Evolutionary conservation across 2,329 filamentous ascomycete species (phyloP), one percentile per base, ranked within the genome.

Genomic region (Nannizziopsis barbatae): DNA sequence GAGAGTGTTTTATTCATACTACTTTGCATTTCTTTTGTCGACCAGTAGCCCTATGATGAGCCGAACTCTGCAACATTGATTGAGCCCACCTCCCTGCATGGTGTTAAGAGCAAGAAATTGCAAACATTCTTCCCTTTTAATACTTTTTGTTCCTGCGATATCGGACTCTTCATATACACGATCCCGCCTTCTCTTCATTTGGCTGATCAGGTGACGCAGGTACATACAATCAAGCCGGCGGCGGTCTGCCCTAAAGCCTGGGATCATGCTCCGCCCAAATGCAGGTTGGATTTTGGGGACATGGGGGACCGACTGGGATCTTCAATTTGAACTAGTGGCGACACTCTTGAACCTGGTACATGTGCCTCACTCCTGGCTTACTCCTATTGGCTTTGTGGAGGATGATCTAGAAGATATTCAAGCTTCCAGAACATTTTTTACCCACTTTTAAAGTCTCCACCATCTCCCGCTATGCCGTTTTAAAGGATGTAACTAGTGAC

Each of bases 401-500:
- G 36, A 38, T 14, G 46, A 49, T 49, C 46, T 49, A 39, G 46
- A 49, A 44, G 22, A 49, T 32, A 31, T 33, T 43, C n/a, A 38
- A 33, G 40, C 47, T 52, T 52, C 51, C 51, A 52, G 51, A 52
- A 52, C 47, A 41, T 43, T 50, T 47, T 45, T 43, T 50, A 17
- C n/a, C 47, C 40, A 36, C 36, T 30, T 22, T 41, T 18, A 27
- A 47, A 39, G 45, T 31, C 40, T 22, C 40, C 47, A 50, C 47
- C 43, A 50, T 44, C 31, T 37, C 32, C 42, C 39, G 51, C 47
- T 42, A 30, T 45, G 32, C 35, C 33, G 40, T 52, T 47, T 43
- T 52, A 38, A 47, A 49, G 41, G 38, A 52, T 52, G 50, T 50
- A 50, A 47, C 47, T 52, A 42, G 45, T 52, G 51, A 32, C 51